A percentile compares a stretch with the other conserved stretches of the same genome.
These are phyloP conservation scores for Suillus tomentosus DNA, from an alignment of 768 basidiomycete genomes.

Conservation along the genomic window DNA sequence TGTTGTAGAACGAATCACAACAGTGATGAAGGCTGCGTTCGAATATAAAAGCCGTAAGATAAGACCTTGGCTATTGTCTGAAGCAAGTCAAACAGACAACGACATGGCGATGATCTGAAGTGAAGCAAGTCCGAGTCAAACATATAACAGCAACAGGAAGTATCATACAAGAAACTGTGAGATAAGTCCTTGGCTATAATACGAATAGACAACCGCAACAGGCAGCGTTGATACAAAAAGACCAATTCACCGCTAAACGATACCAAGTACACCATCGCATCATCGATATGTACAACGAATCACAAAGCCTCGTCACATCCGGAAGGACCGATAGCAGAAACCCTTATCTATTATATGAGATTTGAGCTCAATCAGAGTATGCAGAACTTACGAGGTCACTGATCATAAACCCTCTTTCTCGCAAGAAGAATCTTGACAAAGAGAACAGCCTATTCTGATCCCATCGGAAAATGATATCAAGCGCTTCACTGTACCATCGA, in stretches of 20 bases:
- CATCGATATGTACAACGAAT: not conserved
- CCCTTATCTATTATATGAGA: not conserved
- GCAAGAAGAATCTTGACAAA: not conserved
- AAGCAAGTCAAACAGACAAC: too few species aligned
- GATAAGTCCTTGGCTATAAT: not conserved
- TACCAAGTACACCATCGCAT: not conserved
- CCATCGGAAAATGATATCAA: not conserved
- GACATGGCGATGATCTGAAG: too few species aligned
- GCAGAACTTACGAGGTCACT: not conserved
- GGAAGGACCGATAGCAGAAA: not conserved
- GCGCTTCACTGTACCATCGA: not conserved
- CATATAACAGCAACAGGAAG: too few species aligned
- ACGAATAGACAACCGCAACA: not conserved
- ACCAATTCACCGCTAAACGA: not conserved
- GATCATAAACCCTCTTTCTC: not conserved
- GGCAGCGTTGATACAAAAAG: not conserved
- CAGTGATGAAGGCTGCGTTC: constrained; percentile 1
- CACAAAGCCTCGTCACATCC: not conserved
- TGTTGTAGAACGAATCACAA: not conserved
- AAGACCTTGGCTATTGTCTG: not conserved
- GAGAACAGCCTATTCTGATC: not conserved
- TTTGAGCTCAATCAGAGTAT: not conserved
- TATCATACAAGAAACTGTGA: not conserved
- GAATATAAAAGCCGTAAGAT: not conserved
- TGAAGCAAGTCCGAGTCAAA: too few species aligned